A percentile compares a stretch with the other conserved stretches of the same genome.
Conservation (phyloP, 257 asterid species). For the Leptodermis oblonga region DNA sequence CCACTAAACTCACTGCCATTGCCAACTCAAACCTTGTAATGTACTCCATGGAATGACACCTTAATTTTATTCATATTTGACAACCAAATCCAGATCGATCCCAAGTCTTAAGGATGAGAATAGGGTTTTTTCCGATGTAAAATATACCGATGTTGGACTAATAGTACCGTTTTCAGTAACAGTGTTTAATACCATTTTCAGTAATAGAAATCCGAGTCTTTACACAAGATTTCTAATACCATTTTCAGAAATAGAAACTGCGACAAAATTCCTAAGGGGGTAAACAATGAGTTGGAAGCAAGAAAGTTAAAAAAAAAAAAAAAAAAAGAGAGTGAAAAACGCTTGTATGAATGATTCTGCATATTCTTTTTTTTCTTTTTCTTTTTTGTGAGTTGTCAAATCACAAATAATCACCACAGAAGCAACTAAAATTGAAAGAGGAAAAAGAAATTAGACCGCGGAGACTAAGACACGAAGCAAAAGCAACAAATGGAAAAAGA, state of each 20-base stretch:
- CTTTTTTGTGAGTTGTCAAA: not conserved
- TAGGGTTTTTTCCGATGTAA: slow-evolving; percentile 3
- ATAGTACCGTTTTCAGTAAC: too few relatives aligned
- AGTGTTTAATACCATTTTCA: too few relatives aligned
- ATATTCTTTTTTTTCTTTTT: too few relatives aligned
- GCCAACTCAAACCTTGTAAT: slow-evolving; percentile 39
- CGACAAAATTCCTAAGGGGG: too few relatives aligned
- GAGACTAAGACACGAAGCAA: slow-evolving; percentile 25
- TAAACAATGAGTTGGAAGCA: too few relatives aligned
- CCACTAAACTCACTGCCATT: not conserved
- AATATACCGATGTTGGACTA: not conserved
- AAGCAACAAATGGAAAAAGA: slow-evolving; percentile 18
- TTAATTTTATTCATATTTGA: slow-evolving; percentile 21
- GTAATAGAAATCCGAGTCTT: too few relatives aligned
- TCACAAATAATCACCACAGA: not conserved
- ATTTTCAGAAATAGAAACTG: not conserved
- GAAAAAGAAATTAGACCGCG: slow-evolving; percentile 11
- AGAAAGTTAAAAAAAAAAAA: not conserved
- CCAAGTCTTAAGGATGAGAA: not conserved
- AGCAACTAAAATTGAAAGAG: not conserved
- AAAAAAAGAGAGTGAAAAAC: not conserved
- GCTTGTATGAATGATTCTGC: not conserved
- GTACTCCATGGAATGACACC: slow-evolving; percentile 31
- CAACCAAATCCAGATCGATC: slow-evolving; percentile 24
- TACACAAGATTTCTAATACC: too few relatives aligned